phyloP scores from a whole-genome alignment of 139 green algal species.

The Tetratostichococcus sp. region DNA sequence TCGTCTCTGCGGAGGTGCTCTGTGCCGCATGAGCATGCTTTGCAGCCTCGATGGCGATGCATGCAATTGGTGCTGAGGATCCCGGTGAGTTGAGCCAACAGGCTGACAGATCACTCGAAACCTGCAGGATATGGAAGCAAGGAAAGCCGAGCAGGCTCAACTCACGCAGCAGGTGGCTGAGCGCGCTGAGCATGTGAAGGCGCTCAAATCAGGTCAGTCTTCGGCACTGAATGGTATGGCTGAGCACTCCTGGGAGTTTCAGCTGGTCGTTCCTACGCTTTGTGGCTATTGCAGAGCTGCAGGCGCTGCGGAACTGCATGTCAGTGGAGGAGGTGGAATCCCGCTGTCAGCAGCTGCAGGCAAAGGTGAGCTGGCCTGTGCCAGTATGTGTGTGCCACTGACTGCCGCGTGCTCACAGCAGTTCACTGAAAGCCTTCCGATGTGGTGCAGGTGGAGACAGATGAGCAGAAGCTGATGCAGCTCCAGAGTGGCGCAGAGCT shows the following conservation, averaged over 20 bases:
- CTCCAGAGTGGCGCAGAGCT: constrained; percentile 19
- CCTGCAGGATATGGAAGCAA: constrained; percentile 41
- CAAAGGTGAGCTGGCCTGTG: constrained; percentile 9
- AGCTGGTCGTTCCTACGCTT: not conserved
- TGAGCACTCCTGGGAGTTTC: no score
- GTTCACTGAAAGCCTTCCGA: no score
- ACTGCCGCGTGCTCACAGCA: not conserved
- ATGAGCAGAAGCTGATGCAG: constrained; percentile 17
- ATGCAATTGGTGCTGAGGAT: not conserved
- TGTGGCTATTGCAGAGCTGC: constrained; percentile 33
- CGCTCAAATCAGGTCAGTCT: not conserved
- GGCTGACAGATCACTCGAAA: not conserved
- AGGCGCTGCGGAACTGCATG: constrained; percentile 21
- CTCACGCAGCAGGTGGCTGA: constrained; percentile 2
- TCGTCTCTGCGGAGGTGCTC: constrained; percentile 50
- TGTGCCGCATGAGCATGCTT: no score
- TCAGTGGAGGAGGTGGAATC: constrained; percentile 36
- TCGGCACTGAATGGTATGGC: not conserved
- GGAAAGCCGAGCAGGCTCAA: constrained; percentile 21
- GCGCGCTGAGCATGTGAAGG: not conserved
- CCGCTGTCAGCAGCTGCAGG: constrained; percentile 1
- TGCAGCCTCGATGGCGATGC: no score
- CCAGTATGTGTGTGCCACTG: no score
- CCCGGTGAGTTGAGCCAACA: not conserved
- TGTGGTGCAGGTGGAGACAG: constrained; percentile 15